These are phyloP conservation scores for Penicillium lagena DNA, from an alignment of 495 filamentous ascomycete species.

Conservation along the genomic window DNA sequence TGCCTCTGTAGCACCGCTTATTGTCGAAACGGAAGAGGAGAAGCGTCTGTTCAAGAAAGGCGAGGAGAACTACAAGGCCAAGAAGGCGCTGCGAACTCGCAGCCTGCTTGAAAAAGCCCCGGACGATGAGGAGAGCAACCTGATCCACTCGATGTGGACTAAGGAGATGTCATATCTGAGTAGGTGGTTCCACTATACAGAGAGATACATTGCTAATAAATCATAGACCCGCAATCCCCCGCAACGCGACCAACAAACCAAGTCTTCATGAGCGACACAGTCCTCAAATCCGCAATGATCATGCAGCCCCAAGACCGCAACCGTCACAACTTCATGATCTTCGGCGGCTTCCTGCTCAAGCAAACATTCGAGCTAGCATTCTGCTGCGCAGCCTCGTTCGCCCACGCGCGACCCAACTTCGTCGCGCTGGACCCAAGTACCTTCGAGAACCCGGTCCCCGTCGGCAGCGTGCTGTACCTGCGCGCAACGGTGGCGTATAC, in stretches of 20 bases:
- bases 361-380: constrained; percentile 85
- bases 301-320: constrained; percentile 89
- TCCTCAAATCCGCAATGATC: constrained; percentile 64
- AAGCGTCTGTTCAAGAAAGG: constrained; percentile 59
- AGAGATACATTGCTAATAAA: neutral
- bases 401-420: constrained; percentile 70
- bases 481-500: constrained; percentile 74
- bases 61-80: constrained; percentile 67
- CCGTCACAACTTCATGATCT: constrained; percentile 85
- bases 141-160: constrained; percentile 79
- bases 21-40: constrained; percentile 66
- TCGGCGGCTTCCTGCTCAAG: constrained; percentile 78
- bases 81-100: constrained; percentile 57
- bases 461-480: constrained; percentile 75
- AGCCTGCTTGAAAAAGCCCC: constrained; percentile 67
- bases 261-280: constrained; percentile 61
- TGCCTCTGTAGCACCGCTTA: constrained; percentile 50
- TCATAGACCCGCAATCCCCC: constrained; percentile 49
- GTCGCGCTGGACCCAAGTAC: constrained; percentile 72
- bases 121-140: constrained; percentile 66
- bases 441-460: constrained; percentile 79
- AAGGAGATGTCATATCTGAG: constrained; percentile 61
- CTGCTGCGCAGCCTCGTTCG: constrained; percentile 73
- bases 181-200: constrained; percentile 12
- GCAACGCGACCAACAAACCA: constrained; percentile 55